These are phyloP conservation scores for Epichloe baconii DNA, from an alignment of 2,329 filamentous ascomycete genomes.

Conservation along the genomic window DNA sequence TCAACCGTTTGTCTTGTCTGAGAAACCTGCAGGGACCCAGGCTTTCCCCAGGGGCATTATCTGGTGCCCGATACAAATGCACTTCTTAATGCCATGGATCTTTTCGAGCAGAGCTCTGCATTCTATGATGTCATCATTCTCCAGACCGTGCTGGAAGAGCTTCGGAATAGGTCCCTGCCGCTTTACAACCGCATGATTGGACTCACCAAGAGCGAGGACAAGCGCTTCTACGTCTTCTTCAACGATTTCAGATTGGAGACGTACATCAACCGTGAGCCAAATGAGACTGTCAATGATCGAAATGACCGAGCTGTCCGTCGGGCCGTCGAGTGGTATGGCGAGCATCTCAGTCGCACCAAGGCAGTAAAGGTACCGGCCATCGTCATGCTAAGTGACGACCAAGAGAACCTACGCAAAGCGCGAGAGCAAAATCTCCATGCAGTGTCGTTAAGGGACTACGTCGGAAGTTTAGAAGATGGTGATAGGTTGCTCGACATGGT, in stretches of 20 bases:
- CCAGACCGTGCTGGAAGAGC: constrained; percentile 91
- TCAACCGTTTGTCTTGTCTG: constrained; percentile 75
- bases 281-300: constrained; percentile 88
- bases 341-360: constrained; percentile 60
- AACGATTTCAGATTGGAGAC: constrained; percentile 96
- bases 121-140: constrained; percentile 96
- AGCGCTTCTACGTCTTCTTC: constrained; percentile 97
- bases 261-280: constrained; percentile 57
- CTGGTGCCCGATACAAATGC: constrained; percentile 94
- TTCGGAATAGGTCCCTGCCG: constrained; percentile 84
- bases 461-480: constrained; percentile 70
- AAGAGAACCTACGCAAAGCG: constrained; percentile 73
- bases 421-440: constrained; percentile 61
- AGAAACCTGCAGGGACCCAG: constrained; percentile 73
- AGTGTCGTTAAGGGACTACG: constrained; percentile 60
- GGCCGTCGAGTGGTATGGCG: constrained; percentile 80
- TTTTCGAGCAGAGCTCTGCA: constrained; percentile 82
- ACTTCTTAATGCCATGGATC: constrained; percentile 87
- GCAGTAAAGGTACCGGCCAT: constrained; percentile 55
- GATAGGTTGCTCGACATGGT: constrained; percentile 89
- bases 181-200: constrained; percentile 88
- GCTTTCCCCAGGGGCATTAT: constrained; percentile 82
- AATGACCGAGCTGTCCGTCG: constrained; percentile 85
- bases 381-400: constrained; percentile 90
- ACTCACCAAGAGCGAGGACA: constrained; percentile 88